Conservation (phyloP, 805 yeast species). For the Metschnikowia bowlesiae region DNA sequence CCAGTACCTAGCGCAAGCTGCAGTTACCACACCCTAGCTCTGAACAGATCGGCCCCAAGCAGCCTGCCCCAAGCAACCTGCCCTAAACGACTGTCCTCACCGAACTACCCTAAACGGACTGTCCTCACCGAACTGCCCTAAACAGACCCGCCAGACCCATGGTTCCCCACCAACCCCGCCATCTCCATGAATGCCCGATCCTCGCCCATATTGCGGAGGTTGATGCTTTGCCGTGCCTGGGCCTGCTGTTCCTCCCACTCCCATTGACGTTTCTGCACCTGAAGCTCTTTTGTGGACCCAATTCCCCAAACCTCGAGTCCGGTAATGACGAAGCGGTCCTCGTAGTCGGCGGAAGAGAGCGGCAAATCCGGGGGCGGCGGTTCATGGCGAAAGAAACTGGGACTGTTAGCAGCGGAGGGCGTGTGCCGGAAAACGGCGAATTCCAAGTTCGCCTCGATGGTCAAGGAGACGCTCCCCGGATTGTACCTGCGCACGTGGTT, state of each 20-base stretch:
- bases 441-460: constrained; percentile 74
- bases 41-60: too few species aligned
- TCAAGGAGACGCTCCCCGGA: constrained; percentile 77
- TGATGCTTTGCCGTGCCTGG: constrained; percentile 66
- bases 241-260: constrained; percentile 92
- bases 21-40: too few species aligned
- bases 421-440: constrained; percentile 74
- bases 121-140: constrained; percentile 11
- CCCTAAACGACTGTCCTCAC: not conserved
- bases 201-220: constrained; percentile 64
- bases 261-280: constrained; percentile 73
- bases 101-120: not conserved
- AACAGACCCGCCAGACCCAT: constrained; percentile 46
- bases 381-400: constrained; percentile 21
- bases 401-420: constrained; percentile 29
- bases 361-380: not conserved
- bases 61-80: not conserved
- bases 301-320: constrained; percentile 91
- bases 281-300: constrained; percentile 73
- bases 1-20: too few species aligned
- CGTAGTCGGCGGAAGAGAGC: constrained; percentile 38
- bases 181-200: constrained; percentile 81
- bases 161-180: constrained; percentile 61
- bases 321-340: constrained; percentile 64
- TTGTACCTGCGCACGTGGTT: constrained; percentile 41